phyloP scores from a whole-genome alignment of 2,329 filamentous ascomycete genomes.

The Aspergillus nomiae region DNA sequence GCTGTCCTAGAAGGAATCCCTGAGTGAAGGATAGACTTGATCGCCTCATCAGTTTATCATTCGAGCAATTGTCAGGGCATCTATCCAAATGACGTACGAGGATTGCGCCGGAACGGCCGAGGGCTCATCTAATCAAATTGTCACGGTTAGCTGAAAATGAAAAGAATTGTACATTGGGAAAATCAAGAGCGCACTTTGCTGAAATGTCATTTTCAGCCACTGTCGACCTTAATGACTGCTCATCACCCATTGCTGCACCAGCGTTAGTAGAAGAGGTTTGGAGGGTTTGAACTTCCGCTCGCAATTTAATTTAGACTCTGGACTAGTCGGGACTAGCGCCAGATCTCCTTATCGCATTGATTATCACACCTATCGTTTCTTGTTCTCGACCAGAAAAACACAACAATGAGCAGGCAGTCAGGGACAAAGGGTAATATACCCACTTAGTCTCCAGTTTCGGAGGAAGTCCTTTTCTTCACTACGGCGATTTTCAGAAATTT shows the following conservation, averaged over 20 bases:
- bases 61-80: neutral
- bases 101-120: conserved; percentile 39
- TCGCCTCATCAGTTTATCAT: conserved; percentile 8
- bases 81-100: conserved; percentile 37
- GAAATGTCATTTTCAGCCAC: conserved; percentile 35
- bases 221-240: conserved; percentile 22
- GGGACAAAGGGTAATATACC: neutral
- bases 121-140: conserved; percentile 28
- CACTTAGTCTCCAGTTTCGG: neutral
- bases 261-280: conserved; percentile 1
- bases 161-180: neutral
- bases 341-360: neutral
- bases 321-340: conserved; percentile 5
- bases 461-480: neutral
- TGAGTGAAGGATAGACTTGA: conserved; percentile 84
- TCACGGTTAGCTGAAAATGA: conserved; percentile 17
- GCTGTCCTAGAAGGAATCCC: conserved; percentile 87
- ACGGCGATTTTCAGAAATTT: neutral
- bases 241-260: conserved; percentile 27
- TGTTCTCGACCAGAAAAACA: neutral
- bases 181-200: conserved; percentile 28
- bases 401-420: neutral
- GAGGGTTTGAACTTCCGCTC: neutral
- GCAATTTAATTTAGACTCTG: neutral
- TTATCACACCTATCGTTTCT: too few species aligned